phyloP scores from a whole-genome alignment of 2,329 filamentous ascomycete species.

The Aspergillus japonicus region DNA sequence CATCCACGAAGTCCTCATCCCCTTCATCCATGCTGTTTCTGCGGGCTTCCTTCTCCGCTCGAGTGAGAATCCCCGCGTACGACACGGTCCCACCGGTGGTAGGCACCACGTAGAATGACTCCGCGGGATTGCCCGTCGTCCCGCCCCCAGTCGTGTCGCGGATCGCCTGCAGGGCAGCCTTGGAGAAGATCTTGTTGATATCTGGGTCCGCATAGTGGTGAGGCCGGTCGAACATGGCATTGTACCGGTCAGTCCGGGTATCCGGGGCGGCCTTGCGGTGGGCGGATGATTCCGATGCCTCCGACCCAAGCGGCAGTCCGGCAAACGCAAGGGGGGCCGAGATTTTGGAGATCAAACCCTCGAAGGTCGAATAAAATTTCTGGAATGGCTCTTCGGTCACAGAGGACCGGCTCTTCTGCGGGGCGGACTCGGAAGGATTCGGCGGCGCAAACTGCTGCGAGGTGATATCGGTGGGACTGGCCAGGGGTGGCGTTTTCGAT shows the following conservation, averaged over 20 bases:
- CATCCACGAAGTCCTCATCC: slow-evolving; percentile 88
- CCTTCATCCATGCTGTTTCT: slow-evolving; percentile 58
- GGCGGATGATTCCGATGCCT: slow-evolving; percentile 35
- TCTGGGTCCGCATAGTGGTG: slow-evolving; percentile 63
- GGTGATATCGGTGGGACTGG: slow-evolving; percentile 35
- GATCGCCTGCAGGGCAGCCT: slow-evolving; percentile 77
- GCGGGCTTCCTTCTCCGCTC: slow-evolving; percentile 46
- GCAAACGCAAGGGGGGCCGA: slow-evolving; percentile 91
- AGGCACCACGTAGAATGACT: slow-evolving; percentile 92
- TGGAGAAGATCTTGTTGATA: slow-evolving; percentile 78
- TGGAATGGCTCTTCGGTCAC: slow-evolving; percentile 74
- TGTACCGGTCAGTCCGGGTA: slow-evolving; percentile 38
- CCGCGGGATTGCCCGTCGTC: slow-evolving; percentile 55
- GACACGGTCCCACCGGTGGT: slow-evolving; percentile 87
- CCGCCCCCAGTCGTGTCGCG: slow-evolving; percentile 60
- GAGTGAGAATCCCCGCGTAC: slow-evolving; percentile 81
- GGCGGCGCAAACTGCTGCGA: slow-evolving; percentile 34
- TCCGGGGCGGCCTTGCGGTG: slow-evolving; percentile 36
- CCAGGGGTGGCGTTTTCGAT: slow-evolving; percentile 33
- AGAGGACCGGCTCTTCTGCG: slow-evolving; percentile 19
- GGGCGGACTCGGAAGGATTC: slow-evolving; percentile 28
- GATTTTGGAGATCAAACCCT: slow-evolving; percentile 80
- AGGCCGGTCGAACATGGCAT: slow-evolving; percentile 41
- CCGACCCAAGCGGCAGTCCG: slow-evolving; percentile 71
- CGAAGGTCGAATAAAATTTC: slow-evolving; percentile 89